Evolutionary conservation across 352 stramenopile genomes (phyloP).

Genomic region (Pilasporangium apinafurcum): DNA sequence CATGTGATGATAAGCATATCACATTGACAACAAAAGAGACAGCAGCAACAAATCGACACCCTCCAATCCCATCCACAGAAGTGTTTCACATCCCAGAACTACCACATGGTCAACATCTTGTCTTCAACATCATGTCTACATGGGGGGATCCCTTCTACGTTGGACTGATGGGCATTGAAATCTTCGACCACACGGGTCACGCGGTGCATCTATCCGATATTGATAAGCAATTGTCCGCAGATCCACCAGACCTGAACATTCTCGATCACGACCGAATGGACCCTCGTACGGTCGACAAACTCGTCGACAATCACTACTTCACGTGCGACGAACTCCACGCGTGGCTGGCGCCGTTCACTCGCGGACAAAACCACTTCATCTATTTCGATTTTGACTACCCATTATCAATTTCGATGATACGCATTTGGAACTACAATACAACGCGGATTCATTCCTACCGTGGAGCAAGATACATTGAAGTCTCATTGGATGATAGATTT

Average conservation of each 20-base stretch:
- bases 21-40: constrained; percentile 5
- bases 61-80: constrained; percentile 10
- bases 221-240: constrained; percentile 67
- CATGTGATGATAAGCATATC: not conserved
- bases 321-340: constrained; percentile 86
- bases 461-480: constrained; percentile 53
- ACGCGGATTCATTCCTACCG: constrained; percentile 76
- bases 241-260: constrained; percentile 80
- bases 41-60: not conserved
- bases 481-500: constrained; percentile 43
- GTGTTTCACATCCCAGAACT: constrained; percentile 68
- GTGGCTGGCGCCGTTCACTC: constrained; percentile 84
- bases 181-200: constrained; percentile 82
- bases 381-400: constrained; percentile 76
- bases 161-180: constrained; percentile 84
- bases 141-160: constrained; percentile 91
- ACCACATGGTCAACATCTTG: constrained; percentile 56
- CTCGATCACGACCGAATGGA: constrained; percentile 68
- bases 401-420: constrained; percentile 75
- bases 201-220: constrained; percentile 48
- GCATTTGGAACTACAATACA: constrained; percentile 88
- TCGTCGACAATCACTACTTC: constrained; percentile 84
- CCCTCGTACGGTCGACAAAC: constrained; percentile 81
- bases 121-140: constrained; percentile 83
- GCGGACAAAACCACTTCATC: constrained; percentile 68